These are phyloP conservation scores for Aureobasidium melanogenum DNA, from an alignment of 2,329 filamentous ascomycete genomes.

Conservation along the genomic window DNA sequence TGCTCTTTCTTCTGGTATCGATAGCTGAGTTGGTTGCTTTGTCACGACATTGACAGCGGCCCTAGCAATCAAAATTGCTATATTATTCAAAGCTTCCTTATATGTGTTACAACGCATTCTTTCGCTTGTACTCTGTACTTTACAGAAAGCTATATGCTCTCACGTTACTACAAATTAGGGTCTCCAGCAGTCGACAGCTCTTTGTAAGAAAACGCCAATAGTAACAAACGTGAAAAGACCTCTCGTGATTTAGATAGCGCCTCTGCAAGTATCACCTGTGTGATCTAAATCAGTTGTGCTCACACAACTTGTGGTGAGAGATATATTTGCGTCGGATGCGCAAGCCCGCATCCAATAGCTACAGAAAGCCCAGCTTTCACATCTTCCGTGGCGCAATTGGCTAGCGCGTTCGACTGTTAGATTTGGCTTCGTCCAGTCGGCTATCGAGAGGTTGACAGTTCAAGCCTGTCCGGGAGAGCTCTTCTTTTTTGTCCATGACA, in stretches of 20 bases:
- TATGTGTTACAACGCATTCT: background rate
- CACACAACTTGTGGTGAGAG: background rate
- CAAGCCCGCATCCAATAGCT: background rate
- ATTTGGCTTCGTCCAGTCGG: background rate
- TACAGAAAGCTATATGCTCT: no score
- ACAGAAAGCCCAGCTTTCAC: background rate
- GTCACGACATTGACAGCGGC: no score
- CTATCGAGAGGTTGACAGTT: constrained; percentile 10
- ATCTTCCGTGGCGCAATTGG: constrained; percentile 10
- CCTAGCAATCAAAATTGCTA: background rate
- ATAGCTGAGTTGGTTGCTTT: background rate
- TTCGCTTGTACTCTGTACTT: no score
- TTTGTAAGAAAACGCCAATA: no score
- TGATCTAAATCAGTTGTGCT: no score
- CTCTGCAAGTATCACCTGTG: no score
- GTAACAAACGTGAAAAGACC: no score
- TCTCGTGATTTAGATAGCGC: no score
- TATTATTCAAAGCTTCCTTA: background rate
- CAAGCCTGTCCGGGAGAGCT: constrained; percentile 3
- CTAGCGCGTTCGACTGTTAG: constrained; percentile 11
- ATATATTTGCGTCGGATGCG: background rate
- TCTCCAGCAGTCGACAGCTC: no score
- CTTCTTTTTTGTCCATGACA: background rate
- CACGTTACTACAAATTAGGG: no score
- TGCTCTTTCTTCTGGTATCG: background rate